A percentile compares a stretch with the other conserved stretches of the same genome.
These are phyloP conservation scores for Mallotus japonicus DNA, from an alignment of 441 rosid species.

Conservation along the genomic window DNA sequence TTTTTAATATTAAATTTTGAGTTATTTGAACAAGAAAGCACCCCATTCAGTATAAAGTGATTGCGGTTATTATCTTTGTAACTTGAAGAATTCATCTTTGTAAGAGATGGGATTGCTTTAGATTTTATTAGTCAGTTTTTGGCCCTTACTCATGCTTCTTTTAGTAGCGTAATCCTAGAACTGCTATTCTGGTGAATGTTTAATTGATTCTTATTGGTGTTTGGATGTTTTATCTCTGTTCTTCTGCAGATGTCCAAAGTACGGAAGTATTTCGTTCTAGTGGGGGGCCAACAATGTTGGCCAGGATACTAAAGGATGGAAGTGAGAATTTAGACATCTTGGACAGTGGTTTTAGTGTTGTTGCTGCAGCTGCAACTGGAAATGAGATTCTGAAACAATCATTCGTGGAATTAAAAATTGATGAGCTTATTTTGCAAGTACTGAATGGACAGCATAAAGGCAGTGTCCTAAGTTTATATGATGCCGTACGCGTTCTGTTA, in stretches of 20 bases:
- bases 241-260: conserved; percentile 62
- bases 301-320: conserved; percentile 44
- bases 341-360: conserved; percentile 59
- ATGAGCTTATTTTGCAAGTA: conserved; percentile 66
- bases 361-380: conserved; percentile 76
- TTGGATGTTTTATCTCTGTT: conserved; percentile 11
- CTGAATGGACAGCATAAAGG: conserved; percentile 42
- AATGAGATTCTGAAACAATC: conserved; percentile 77
- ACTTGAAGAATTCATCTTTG: not conserved
- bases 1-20: too few relatives aligned
- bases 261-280: conserved; percentile 56
- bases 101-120: not conserved
- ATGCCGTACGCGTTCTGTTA: conserved; percentile 66
- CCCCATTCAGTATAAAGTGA: too few relatives aligned
- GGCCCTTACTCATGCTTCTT: not conserved
- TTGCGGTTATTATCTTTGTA: not conserved
- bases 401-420: conserved; percentile 79
- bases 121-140: not conserved
- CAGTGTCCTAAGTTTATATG: conserved; percentile 53
- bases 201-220: not conserved
- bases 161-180: not conserved
- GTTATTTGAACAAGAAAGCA: too few relatives aligned
- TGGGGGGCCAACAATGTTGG: conserved; percentile 53
- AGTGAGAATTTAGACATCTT: conserved; percentile 45
- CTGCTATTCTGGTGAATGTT: not conserved